Evolutionary conservation across 345 rosid species (phyloP), one percentile per base, ranked within the genome.

Genomic region (Pugionium dolabratum): DNA sequence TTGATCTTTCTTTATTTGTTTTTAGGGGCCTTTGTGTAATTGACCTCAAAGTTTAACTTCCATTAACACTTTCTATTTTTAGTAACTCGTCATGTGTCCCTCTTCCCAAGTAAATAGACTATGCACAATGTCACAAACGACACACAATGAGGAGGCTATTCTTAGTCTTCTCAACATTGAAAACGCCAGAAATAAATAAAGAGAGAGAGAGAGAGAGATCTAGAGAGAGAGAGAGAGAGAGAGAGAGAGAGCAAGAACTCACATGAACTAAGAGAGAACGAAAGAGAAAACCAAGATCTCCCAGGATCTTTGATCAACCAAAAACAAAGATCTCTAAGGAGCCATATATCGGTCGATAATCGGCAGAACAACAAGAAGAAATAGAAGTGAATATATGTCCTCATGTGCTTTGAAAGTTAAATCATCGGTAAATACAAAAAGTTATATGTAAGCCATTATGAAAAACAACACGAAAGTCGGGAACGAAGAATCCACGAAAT

Each of bases 401-500:
- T 54, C 39, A 44, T 52, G 55, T 6, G 47, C 42, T 29, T 45
- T 29, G 10, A 34, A 36, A 33, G 5, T 4, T 53, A 65, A 9
- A 51, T 5, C 45, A 11, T 49, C 49, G 30, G n/a, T 7, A 50
- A 36, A 33, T 31, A 31, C 39, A 64, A 27, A 54, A 48, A 69
- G 30, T 26, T 29, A 58, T 6, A 64, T 18, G 18, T 18, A 18
- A 48, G 64, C 27, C 35, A 64, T 30, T 10, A 72, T 72, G 76
- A 65, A 72, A 29, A 65, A 65, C 47, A 72, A 64, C 43, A 65
- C 4, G 58, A 36, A 41, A 9, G 51, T 0, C n/a, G 59, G 43
- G 45, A 66, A 1, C n/a, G 80, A 79, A 4, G 82, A 76, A 49
- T 62, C 85, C 1, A 27, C 66, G 5, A 82, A 65, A 64, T 90